A percentile compares a stretch with the other conserved stretches of the same genome.
Conservation (phyloP, 164 flowering plant species). For the Magnolia changhungtana region DNA sequence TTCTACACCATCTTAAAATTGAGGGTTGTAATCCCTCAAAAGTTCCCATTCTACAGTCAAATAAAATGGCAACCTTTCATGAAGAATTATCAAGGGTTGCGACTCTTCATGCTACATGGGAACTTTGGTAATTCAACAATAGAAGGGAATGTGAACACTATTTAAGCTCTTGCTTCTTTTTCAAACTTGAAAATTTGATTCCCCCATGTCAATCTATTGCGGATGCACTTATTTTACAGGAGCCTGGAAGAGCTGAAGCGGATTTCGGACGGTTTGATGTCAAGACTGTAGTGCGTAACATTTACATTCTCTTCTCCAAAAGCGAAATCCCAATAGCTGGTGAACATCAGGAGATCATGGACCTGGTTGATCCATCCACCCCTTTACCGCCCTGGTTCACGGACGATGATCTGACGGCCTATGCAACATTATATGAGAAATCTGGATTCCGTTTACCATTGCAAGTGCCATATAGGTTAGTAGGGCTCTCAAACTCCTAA, state of each 20-base stretch:
- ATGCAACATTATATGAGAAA: constrained; percentile 40
- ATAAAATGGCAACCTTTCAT: no score
- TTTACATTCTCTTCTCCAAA: constrained; percentile 52
- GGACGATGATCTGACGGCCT: constrained; percentile 46
- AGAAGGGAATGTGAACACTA: no score
- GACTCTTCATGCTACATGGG: no score
- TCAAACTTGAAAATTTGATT: no score
- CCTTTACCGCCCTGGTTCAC: constrained; percentile 57
- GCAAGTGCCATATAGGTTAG: constrained; percentile 45
- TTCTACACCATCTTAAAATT: no score
- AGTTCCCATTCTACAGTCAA: no score
- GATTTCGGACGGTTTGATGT: constrained; percentile 47
- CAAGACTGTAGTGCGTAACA: constrained; percentile 46
- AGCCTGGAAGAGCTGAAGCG: constrained; percentile 57
- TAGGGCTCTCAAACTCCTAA: no score
- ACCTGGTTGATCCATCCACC: constrained; percentile 46
- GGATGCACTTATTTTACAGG: constrained; percentile 20
- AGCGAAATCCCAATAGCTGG: constrained; percentile 45
- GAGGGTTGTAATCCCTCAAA: no score
- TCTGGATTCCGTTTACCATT: constrained; percentile 53
- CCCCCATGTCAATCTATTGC: no score
- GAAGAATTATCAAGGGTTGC: no score
- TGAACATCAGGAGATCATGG: constrained; percentile 52
- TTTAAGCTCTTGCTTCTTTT: no score
- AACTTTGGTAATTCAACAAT: no score